These are phyloP conservation scores for grape (Vitis vinifera) DNA, from an alignment of 164 flowering plant species.

Conservation along the genomic window DNA sequence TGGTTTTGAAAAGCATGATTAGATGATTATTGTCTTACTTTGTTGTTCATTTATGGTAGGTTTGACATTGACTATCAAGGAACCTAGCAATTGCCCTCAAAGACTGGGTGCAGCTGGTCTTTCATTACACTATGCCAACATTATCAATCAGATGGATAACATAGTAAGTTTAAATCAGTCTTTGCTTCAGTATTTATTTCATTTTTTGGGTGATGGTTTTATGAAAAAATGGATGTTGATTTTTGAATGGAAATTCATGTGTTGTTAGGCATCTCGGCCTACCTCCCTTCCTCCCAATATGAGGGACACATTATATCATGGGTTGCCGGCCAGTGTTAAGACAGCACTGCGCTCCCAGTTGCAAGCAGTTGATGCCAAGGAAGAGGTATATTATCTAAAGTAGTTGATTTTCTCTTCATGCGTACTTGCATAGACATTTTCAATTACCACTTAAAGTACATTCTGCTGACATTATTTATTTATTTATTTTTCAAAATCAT, in stretches of 20 bases:
- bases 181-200: background rate
- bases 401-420: background rate
- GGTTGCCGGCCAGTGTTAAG: slow-evolving; percentile 62
- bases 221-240: too few relatives aligned
- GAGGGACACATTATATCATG: slow-evolving; percentile 64
- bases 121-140: slow-evolving; percentile 74
- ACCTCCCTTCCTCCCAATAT: slow-evolving; percentile 60
- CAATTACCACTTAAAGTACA: background rate
- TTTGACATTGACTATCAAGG: slow-evolving; percentile 12
- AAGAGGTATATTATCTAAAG: slow-evolving; percentile 39
- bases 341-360: slow-evolving; percentile 51
- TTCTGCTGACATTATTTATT: too few relatives aligned
- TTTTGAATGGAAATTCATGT: background rate
- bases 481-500: too few relatives aligned
- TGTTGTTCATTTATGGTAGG: slow-evolving; percentile 28
- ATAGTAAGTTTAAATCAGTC: slow-evolving; percentile 45
- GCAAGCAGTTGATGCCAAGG: slow-evolving; percentile 34
- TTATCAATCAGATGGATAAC: slow-evolving; percentile 68
- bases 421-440: background rate
- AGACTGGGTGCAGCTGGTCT: slow-evolving; percentile 70
- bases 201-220: background rate
- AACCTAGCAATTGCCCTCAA: slow-evolving; percentile 24
- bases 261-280: slow-evolving; percentile 62
- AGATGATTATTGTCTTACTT: background rate
- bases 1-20: background rate